Evolutionary conservation across 371 early-diverging fungal genomes (phyloP).

Genomic region (Mucor racemosus): DNA sequence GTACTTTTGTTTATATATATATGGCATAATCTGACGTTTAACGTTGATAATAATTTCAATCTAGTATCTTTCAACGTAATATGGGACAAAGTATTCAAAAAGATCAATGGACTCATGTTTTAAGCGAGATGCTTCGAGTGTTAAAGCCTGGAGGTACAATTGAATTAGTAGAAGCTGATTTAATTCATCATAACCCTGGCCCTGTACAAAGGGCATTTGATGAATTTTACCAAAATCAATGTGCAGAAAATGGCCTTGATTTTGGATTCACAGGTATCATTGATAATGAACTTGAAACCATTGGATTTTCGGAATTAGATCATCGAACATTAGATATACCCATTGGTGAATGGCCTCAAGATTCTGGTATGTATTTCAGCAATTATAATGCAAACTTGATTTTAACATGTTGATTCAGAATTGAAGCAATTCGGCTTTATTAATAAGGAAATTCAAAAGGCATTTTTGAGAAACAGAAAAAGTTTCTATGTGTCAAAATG

Average conservation of each 20-base stretch:
- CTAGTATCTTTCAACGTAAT: conserved; percentile 48
- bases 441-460: conserved; percentile 52
- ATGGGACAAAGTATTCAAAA: conserved; percentile 44
- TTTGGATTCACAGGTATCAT: conserved; percentile 39
- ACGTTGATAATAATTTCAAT: neutral
- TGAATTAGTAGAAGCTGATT: conserved; percentile 48
- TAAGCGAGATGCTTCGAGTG: conserved; percentile 45
- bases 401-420: no score
- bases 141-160: conserved; percentile 51
- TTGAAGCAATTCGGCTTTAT: conserved; percentile 59
- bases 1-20: conserved; percentile 11
- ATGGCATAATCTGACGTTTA: neutral
- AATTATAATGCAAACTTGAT: neutral
- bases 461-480: conserved; percentile 43
- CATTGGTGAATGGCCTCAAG: conserved; percentile 56
- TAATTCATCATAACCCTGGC: conserved; percentile 53
- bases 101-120: conserved; percentile 42
- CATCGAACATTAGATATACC: conserved; percentile 47
- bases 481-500: conserved; percentile 41
- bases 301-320: conserved; percentile 34
- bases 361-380: conserved; percentile 29
- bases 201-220: conserved; percentile 54
- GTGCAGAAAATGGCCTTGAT: conserved; percentile 37
- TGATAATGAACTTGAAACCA: conserved; percentile 21
- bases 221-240: conserved; percentile 42